Conservation (phyloP, 495 filamentous ascomycete species). For the Neurospora sp. region DNA sequence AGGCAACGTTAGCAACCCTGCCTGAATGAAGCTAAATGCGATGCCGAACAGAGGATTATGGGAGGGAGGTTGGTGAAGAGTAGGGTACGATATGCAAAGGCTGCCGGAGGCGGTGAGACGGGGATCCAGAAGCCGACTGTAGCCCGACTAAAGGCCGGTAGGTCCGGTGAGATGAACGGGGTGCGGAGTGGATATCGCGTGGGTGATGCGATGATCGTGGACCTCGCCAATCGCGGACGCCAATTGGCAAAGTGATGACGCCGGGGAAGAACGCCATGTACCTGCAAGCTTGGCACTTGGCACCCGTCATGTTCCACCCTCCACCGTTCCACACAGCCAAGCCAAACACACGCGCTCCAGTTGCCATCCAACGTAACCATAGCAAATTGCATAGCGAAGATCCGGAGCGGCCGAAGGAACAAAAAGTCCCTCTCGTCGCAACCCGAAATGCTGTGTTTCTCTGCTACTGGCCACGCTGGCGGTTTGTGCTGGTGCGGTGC, state of each 20-base stretch:
- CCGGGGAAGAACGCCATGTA: neutral
- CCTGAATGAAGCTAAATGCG: neutral
- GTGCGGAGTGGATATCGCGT: neutral
- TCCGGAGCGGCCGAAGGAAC: neutral
- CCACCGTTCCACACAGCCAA: neutral
- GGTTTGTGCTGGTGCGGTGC: neutral
- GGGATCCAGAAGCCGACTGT: neutral
- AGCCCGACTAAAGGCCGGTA: neutral
- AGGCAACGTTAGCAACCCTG: slow-evolving; percentile 4
- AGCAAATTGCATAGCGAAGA: neutral
- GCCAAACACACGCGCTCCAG: neutral
- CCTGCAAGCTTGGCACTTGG: neutral
- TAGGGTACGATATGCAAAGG: neutral
- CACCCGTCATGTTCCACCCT: neutral
- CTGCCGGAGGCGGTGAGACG: neutral
- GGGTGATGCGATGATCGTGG: neutral
- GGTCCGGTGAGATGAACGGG: neutral
- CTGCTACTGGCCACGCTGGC: neutral
- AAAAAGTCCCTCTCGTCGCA: neutral
- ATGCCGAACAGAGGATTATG: neutral
- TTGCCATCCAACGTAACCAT: neutral
- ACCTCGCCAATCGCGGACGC: neutral
- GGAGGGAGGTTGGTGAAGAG: neutral
- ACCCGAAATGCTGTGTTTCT: neutral
- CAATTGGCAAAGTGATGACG: neutral